Conservation (phyloP, 2,329 filamentous ascomycete genomes). For the Alternaria ventricosa region DNA sequence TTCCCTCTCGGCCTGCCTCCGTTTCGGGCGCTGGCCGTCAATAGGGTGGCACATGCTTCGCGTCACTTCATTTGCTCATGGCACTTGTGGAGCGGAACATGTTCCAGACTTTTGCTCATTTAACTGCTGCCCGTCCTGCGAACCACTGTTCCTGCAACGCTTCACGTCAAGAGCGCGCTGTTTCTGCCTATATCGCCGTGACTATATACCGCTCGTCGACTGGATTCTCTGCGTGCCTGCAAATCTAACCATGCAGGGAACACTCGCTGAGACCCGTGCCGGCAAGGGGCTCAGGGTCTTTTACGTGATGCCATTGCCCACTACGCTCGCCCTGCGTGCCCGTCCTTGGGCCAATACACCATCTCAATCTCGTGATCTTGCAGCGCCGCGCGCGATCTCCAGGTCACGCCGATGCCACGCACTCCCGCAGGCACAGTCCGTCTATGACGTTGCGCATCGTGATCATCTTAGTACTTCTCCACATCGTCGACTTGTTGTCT, state of each 20-base stretch:
- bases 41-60: slow-evolving; percentile 25
- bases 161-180: slow-evolving; percentile 16
- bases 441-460: slow-evolving; percentile 9
- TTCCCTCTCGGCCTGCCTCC: slow-evolving; percentile 26
- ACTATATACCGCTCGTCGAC: slow-evolving; percentile 5
- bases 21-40: slow-evolving; percentile 22
- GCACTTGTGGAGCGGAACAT: slow-evolving; percentile 17
- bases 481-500: neutral
- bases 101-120: slow-evolving; percentile 30
- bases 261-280: neutral
- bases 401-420: neutral
- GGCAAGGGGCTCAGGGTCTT: neutral
- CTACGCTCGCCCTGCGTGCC: neutral
- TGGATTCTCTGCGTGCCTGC: neutral
- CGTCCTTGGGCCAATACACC: neutral
- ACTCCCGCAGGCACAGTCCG: slow-evolving; percentile 10
- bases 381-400: neutral
- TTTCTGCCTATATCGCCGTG: slow-evolving; percentile 10
- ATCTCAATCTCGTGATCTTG: neutral
- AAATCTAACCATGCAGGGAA: slow-evolving; percentile 8
- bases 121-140: slow-evolving; percentile 28
- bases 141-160: slow-evolving; percentile 33
- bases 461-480: neutral
- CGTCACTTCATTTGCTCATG: slow-evolving; percentile 24
- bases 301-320: neutral